Conservation (phyloP, 2,329 filamentous ascomycete genomes). For the Xenosphaeropsis pyriputrescens region DNA sequence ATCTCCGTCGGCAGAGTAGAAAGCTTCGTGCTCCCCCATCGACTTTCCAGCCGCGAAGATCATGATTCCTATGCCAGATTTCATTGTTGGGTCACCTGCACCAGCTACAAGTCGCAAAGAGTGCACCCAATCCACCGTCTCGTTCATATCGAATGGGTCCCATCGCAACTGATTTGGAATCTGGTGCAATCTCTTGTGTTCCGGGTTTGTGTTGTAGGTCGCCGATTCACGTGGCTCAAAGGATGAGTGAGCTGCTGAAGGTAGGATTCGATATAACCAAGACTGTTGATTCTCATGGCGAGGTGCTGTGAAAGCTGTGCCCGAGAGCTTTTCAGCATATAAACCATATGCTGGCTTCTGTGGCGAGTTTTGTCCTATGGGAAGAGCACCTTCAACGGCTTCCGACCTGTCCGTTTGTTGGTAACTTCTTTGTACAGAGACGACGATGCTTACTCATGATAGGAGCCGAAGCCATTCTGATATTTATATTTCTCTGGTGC, state of each 20-base stretch:
- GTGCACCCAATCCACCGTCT: conserved; percentile 53
- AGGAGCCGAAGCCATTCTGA: conserved; percentile 52
- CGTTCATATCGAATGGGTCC: conserved; percentile 56
- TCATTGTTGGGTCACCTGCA: conserved; percentile 65
- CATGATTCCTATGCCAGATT: conserved; percentile 66
- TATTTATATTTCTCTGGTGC: conserved; percentile 52
- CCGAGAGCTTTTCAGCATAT: conserved; percentile 51
- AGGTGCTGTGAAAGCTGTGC: conserved; percentile 41
- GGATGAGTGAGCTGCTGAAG: conserved; percentile 33
- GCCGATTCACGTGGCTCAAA: conserved; percentile 27
- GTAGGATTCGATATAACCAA: conserved; percentile 42
- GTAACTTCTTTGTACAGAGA: neutral
- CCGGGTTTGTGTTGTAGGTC: conserved; percentile 26
- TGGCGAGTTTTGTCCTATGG: conserved; percentile 51
- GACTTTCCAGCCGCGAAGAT: conserved; percentile 66
- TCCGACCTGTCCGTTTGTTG: conserved; percentile 35
- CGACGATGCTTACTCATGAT: conserved; percentile 41
- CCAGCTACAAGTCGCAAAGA: conserved; percentile 54
- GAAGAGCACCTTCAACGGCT: conserved; percentile 49
- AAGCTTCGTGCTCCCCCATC: conserved; percentile 62
- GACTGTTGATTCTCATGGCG: conserved; percentile 39
- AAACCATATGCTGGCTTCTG: conserved; percentile 54
- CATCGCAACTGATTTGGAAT: conserved; percentile 73
- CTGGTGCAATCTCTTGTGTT: conserved; percentile 35
- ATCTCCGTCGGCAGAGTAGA: conserved; percentile 76